A percentile compares a stretch with the other conserved stretches of the same genome.
These are phyloP conservation scores for Nigrospora osmanthi DNA, from an alignment of 2,329 filamentous ascomycete species.

Conservation along the genomic window DNA sequence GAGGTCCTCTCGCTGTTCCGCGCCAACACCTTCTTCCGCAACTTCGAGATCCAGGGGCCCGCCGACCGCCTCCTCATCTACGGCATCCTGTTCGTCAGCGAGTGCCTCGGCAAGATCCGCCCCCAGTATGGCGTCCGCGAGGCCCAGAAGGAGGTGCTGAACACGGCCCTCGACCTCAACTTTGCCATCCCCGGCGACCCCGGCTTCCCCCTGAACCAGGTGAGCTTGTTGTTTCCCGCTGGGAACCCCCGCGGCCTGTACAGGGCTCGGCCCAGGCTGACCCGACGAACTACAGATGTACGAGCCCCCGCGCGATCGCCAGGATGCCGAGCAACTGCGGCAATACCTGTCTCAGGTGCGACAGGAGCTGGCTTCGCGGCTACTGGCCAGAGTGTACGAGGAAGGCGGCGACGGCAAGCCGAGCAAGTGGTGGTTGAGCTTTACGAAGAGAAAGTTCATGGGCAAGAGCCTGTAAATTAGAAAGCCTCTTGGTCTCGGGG, in stretches of 20 bases:
- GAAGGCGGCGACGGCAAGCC: conserved; percentile 64
- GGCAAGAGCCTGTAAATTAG: conserved; percentile 68
- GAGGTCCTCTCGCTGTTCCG: conserved; percentile 90
- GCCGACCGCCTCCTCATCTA: conserved; percentile 94
- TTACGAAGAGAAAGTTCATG: conserved; percentile 99
- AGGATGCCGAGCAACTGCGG: conserved; percentile 81
- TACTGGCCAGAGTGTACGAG: conserved; percentile 81
- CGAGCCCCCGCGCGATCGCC: conserved; percentile 76
- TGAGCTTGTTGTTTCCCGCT: conserved; percentile 19
- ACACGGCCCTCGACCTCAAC: conserved; percentile 82
- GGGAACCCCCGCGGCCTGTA: neutral
- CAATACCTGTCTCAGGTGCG: conserved; percentile 89
- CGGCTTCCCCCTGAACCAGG: conserved; percentile 86
- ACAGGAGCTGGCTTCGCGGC: conserved; percentile 77
- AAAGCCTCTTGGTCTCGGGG: neutral
- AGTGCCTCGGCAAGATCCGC: conserved; percentile 83
- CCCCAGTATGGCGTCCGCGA: conserved; percentile 56
- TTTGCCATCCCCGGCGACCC: conserved; percentile 94
- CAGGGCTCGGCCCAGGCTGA: neutral
- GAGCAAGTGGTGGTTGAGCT: conserved; percentile 95
- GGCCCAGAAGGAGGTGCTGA: conserved; percentile 70
- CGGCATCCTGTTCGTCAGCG: conserved; percentile 89
- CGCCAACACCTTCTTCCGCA: conserved; percentile 97
- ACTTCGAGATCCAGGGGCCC: conserved; percentile 97
- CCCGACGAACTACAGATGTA: conserved; percentile 57